Evolutionary conservation across 2,329 filamentous ascomycete genomes (phyloP).

Genomic region (Teratosphaeria destructans): DNA sequence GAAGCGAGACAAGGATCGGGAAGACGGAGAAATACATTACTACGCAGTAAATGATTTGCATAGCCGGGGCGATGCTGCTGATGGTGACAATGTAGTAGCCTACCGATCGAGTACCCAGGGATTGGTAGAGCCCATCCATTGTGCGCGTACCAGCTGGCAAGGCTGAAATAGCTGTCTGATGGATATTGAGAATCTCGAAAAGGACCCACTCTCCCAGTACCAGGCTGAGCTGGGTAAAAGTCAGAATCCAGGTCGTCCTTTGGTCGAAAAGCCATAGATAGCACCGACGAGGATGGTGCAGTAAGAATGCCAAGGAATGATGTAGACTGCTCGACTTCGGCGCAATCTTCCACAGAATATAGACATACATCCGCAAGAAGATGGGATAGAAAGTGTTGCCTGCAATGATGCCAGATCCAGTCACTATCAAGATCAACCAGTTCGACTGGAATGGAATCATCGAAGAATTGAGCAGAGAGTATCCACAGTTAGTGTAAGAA

Average conservation of each 20-base stretch:
- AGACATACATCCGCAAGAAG: slow-evolving; percentile 48
- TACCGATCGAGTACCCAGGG: slow-evolving; percentile 30
- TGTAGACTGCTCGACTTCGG: slow-evolving; percentile 9
- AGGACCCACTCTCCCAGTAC: slow-evolving; percentile 17
- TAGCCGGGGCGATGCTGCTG: slow-evolving; percentile 43
- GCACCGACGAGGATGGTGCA: slow-evolving; percentile 39
- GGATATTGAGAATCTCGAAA: slow-evolving; percentile 6
- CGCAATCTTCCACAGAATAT: slow-evolving; percentile 33
- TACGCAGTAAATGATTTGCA: slow-evolving; percentile 51
- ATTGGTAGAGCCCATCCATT: slow-evolving; percentile 3
- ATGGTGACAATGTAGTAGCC: slow-evolving; percentile 21
- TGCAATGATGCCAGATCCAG: slow-evolving; percentile 40
- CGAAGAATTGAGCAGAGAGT: slow-evolving; percentile 55
- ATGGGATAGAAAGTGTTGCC: slow-evolving; percentile 49
- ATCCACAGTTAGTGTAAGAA: slow-evolving; percentile 80
- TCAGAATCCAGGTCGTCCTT: slow-evolving; percentile 7
- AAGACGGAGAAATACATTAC: slow-evolving; percentile 60
- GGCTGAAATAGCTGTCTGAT: slow-evolving; percentile 4
- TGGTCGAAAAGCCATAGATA: slow-evolving; percentile 56
- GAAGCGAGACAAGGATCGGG: slow-evolving; percentile 53
- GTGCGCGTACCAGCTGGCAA: neutral
- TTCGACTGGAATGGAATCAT: slow-evolving; percentile 46
- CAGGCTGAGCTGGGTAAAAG: slow-evolving; percentile 2
- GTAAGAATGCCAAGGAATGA: slow-evolving; percentile 27
- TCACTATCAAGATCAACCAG: slow-evolving; percentile 34